Conservation (phyloP, 192 early-diverging fungal species). For the Coemansia sp. region DNA sequence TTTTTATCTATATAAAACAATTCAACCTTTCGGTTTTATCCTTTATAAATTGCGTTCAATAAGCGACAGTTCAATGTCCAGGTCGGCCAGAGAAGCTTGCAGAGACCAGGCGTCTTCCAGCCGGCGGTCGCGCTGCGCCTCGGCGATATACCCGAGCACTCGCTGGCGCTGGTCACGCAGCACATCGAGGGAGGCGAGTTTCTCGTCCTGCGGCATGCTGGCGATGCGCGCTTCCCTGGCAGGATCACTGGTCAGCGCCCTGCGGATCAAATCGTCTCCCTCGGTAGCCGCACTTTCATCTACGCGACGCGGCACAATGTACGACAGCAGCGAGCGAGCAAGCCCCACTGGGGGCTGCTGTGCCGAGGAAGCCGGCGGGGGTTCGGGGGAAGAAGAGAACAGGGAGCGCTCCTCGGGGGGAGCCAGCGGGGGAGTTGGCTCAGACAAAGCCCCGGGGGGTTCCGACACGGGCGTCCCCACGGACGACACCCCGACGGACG, state of each 20-base stretch:
- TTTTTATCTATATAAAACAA: constrained; percentile 4
- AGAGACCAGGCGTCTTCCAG: constrained; percentile 72
- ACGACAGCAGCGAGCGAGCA: no score
- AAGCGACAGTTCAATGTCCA: constrained; percentile 61
- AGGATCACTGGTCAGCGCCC: constrained; percentile 21
- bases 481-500: no score
- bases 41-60: constrained; percentile 36
- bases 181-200: constrained; percentile 51
- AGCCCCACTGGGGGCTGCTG: no score
- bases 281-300: no score
- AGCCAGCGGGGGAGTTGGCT: no score
- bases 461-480: no score
- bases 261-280: not conserved
- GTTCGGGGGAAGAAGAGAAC: no score
- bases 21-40: not conserved
- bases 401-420: no score
- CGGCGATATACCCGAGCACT: constrained; percentile 62
- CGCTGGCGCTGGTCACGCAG: constrained; percentile 66
- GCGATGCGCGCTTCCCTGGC: constrained; percentile 15
- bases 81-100: constrained; percentile 60
- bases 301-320: no score
- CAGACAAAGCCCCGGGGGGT: no score
- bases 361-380: no score
- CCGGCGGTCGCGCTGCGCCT: constrained; percentile 62
- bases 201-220: constrained; percentile 20